Base-by-base conservation (phyloP, 2,329 filamentous ascomycete species). In the Alternaria tenuissima region DNA sequence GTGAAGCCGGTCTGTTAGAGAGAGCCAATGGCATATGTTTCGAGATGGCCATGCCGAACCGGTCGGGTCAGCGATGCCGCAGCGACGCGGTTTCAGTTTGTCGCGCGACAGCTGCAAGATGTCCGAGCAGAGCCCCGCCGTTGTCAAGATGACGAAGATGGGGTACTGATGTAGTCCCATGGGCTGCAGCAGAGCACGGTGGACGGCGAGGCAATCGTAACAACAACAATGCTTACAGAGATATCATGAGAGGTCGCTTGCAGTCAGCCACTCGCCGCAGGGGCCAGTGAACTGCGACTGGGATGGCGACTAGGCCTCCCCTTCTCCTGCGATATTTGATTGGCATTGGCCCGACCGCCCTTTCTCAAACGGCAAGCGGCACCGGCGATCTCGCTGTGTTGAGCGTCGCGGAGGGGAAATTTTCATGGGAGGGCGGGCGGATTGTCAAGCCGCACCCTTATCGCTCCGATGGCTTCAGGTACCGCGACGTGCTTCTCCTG, bases 271-370 rank as follows among this genome's bases (percentile, higher is more conserved):
- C 57, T 46, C 26, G 36, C 18, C 39, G 52, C 64, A 65, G 60
- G 69, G 63, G 43, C 55, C 46, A 44, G 14, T 39, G 65, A 69
- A 66, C 67, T 54, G 57, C 52, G 53, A 34, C 64, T 39, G 54
- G 66, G 65, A 62, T 66, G 48, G 52, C 44, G 14, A 43, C 53
- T 52, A 57, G 65, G 52, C 57, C 57, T 64, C 20, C 11, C 16
- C n/a, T 43, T 28, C 11, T 41, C 34, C 46, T 46, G 18, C 34
- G 28, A 48, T 4, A 1, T 55, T 28, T 64, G 57, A 73, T 73
- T 75, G 70, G 72, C 26, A 30, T 22, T 28, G 42, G 57, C 28
- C 38, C 65, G 64, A 72, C 68, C 62, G 73, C 67, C 64, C 65
- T 72, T 72, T 67, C 26, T 36, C 55, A 61, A 64, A 57, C 62